phyloP scores from a whole-genome alignment of 306 rosid genomes.

The Fagus crenata region DNA sequence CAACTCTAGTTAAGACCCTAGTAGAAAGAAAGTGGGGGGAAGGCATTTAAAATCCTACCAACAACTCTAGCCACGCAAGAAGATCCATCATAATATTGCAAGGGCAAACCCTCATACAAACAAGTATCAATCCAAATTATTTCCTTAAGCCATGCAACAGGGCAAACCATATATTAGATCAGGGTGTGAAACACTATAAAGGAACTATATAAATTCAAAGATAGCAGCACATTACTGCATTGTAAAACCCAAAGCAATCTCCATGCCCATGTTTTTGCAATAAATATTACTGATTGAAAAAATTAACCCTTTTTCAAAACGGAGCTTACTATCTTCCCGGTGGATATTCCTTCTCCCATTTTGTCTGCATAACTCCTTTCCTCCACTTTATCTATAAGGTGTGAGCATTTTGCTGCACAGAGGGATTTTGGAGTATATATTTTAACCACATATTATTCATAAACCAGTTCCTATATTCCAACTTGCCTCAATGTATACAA shows the following conservation, averaged over 20 bases:
- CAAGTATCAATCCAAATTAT: background rate
- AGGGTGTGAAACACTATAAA: background rate
- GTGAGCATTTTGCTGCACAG: slow-evolving; percentile 10
- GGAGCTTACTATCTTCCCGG: background rate
- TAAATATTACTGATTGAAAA: background rate
- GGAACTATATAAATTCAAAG: background rate
- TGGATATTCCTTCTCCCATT: background rate
- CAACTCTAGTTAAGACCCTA: no score
- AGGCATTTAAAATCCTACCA: background rate
- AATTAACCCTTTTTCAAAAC: background rate
- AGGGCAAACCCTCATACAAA: background rate
- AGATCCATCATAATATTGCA: background rate
- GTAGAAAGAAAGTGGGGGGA: background rate
- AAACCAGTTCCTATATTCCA: background rate
- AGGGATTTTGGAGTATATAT: background rate
- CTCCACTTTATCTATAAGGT: slow-evolving; percentile 14
- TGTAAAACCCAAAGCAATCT: background rate
- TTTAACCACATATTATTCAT: background rate
- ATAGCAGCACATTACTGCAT: background rate
- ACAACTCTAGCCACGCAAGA: background rate
- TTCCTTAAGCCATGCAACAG: background rate
- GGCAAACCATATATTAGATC: background rate
- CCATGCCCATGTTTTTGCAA: background rate
- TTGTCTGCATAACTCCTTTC: slow-evolving; percentile 5
- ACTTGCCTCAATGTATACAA: background rate